These are phyloP conservation scores for Cinnamomum micranthum DNA, from an alignment of 164 flowering plant species.

Conservation along the genomic window DNA sequence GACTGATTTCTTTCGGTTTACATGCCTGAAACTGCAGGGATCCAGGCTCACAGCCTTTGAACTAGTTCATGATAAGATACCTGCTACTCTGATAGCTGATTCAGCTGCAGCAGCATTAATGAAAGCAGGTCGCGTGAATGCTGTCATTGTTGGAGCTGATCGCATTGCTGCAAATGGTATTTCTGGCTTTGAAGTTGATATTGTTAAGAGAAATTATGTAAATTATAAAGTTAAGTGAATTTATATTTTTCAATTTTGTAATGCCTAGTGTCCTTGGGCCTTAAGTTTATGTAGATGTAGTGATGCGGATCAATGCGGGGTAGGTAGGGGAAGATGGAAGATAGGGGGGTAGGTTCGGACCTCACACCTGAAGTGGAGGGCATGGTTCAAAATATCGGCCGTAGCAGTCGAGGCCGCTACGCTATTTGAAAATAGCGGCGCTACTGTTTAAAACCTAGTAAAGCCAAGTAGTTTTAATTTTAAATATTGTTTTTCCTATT, in stretches of 20 bases:
- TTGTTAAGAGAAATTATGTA: not conserved
- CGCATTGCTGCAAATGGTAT: slow-evolving; percentile 97
- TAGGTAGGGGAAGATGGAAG: too few relatives aligned
- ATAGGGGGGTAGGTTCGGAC: too few relatives aligned
- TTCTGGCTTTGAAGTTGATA: not conserved
- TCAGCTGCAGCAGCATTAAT: slow-evolving; percentile 97
- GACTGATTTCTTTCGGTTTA: not conserved
- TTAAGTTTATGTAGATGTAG: not conserved
- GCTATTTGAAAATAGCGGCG: too few relatives aligned
- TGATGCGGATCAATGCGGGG: too few relatives aligned
- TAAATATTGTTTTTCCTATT: too few relatives aligned
- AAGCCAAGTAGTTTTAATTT: too few relatives aligned
- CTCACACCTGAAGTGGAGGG: too few relatives aligned
- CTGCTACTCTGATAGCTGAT: slow-evolving; percentile 92
- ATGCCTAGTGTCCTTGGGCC: not conserved
- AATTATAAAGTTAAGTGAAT: not conserved
- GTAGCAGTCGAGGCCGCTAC: too few relatives aligned
- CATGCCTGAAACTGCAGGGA: slow-evolving; percentile 46
- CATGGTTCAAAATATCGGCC: too few relatives aligned
- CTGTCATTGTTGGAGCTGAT: slow-evolving; percentile 96
- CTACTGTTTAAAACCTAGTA: too few relatives aligned
- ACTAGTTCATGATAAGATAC: slow-evolving; percentile 89
- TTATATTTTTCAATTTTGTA: not conserved
- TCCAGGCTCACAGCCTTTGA: slow-evolving; percentile 96
- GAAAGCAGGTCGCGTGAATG: slow-evolving; percentile 79